Percentiles rank a stretch among this genome's conserved stretches.
phyloP scores from a whole-genome alignment of 176 grass and related monocot genomes.

The Cymbopogon citratus region DNA sequence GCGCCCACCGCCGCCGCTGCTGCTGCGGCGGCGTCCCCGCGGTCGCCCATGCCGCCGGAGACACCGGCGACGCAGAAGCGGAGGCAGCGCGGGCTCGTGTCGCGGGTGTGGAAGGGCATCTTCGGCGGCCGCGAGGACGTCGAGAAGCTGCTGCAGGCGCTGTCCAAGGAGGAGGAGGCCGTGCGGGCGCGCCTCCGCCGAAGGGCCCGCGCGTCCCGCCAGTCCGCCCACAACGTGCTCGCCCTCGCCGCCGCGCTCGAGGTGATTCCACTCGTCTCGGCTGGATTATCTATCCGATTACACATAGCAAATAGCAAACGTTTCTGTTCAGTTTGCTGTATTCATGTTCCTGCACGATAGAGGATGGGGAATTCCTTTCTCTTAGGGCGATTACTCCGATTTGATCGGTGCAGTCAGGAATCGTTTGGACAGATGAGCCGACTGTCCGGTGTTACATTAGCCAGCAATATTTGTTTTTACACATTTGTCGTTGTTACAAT shows the following conservation, averaged over 20 bases:
- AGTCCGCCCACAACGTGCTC: slow-evolving; percentile 60
- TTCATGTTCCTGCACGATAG: neutral
- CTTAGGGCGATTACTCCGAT: neutral
- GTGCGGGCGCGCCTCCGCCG: slow-evolving; percentile 58
- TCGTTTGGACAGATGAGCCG: neutral
- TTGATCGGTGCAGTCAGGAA: neutral
- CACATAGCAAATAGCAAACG: neutral
- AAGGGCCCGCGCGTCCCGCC: slow-evolving; percentile 57
- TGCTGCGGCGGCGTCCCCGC: slow-evolving; percentile 22
- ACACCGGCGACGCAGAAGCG: slow-evolving; percentile 26
- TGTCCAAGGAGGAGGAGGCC: slow-evolving; percentile 78
- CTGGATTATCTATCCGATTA: neutral
- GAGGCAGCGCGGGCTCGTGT: slow-evolving; percentile 50
- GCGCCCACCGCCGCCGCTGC: neutral
- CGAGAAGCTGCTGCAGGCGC: slow-evolving; percentile 76
- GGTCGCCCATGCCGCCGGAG: slow-evolving; percentile 22
- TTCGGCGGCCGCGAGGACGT: slow-evolving; percentile 68
- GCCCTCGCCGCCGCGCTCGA: slow-evolving; percentile 60
- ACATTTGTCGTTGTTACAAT: neutral
- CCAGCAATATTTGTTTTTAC: neutral
- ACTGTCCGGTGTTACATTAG: neutral
- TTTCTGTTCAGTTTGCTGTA: neutral
- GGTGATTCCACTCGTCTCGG: slow-evolving; percentile 10
- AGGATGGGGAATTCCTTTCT: neutral
- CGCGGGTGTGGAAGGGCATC: slow-evolving; percentile 72